phyloP scores from a whole-genome alignment of 73 alveolate genomes.

The Paramecium sexaurelia region DNA sequence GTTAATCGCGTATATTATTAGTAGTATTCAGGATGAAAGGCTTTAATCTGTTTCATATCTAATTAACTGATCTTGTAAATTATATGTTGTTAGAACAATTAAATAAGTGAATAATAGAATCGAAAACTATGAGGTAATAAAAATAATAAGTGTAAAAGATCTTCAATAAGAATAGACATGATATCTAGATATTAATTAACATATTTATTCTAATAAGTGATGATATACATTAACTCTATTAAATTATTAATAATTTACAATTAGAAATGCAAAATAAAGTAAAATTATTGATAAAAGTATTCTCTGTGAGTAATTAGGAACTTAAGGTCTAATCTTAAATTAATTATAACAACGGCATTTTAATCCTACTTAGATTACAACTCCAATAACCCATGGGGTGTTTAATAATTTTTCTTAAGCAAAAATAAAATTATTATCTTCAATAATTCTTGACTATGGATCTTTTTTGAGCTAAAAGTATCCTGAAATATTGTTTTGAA shows the following conservation, averaged over 20 bases:
- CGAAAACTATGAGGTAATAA: not conserved
- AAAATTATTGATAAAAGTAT: not conserved
- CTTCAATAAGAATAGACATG: not conserved
- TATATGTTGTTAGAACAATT: not conserved
- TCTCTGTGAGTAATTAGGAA: not conserved
- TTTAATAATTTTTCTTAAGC: not conserved
- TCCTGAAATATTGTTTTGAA: not conserved
- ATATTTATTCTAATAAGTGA: not conserved
- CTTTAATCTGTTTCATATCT: not conserved
- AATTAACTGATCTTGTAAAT: not conserved
- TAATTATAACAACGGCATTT: not conserved
- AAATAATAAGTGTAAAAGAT: not conserved
- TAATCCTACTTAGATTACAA: not conserved
- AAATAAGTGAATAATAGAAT: not conserved
- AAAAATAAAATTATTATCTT: not conserved
- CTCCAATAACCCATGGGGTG: constrained; percentile 34
- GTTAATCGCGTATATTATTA: not conserved
- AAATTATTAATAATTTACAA: not conserved
- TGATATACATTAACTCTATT: not conserved
- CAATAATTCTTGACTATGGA: not conserved
- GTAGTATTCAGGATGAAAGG: not conserved
- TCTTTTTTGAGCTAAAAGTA: constrained; percentile 1
- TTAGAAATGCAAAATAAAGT: not conserved
- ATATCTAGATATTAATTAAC: not conserved
- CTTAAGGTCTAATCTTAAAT: not conserved